Evolutionary conservation across 2,329 filamentous ascomycete species (phyloP), one percentile per base, ranked within the genome.

Genomic region (Microsporum ferrugineum): DNA sequence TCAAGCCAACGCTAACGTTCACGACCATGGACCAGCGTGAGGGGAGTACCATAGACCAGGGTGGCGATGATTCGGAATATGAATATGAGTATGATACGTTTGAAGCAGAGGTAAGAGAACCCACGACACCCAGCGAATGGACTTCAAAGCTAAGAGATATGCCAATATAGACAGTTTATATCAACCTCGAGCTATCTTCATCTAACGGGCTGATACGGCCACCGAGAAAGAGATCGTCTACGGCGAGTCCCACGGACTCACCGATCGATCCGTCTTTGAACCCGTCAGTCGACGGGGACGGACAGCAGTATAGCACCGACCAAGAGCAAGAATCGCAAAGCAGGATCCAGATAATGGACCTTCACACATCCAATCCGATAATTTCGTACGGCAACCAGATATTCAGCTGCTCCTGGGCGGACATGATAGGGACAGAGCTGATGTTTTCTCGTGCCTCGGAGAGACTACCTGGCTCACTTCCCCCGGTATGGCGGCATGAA

Each of bases 351-450:
- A 86, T 96, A 58, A 78, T 94, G n/a, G 90, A 89, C 33, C 79
- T 96, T 2, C 88, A 95, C 72, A 86, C 86, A 0, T 69, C 76
- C 1, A 87, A 88, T 57, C 92, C 92, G 0, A 77, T 96, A 33
- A 80, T 96, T 62, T 87, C 88, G 27, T 95, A 95, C 74, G 82
- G 87, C 62, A 88, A 88, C 34, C 83, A 86, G 64, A 77, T 95
- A 27, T 94, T 91, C 70, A 85, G 84, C 65, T 92, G 90, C 65
- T 77, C 84, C 53, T 97, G 92, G 92, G 82, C 84, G 8, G 84
- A 88, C 63, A 87, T 90, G 63, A 83, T 95, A 49, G 92, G 92
- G 39, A 95, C 91, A 0, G 89, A 95, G 66, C 77, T 91, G 65
- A 82, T 95, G 47, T 87, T 96, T 68, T 80, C 80, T 0, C 74